phyloP scores from a whole-genome alignment of 1,284 basidiomycete genomes.

The Lentinus polychrous region DNA sequence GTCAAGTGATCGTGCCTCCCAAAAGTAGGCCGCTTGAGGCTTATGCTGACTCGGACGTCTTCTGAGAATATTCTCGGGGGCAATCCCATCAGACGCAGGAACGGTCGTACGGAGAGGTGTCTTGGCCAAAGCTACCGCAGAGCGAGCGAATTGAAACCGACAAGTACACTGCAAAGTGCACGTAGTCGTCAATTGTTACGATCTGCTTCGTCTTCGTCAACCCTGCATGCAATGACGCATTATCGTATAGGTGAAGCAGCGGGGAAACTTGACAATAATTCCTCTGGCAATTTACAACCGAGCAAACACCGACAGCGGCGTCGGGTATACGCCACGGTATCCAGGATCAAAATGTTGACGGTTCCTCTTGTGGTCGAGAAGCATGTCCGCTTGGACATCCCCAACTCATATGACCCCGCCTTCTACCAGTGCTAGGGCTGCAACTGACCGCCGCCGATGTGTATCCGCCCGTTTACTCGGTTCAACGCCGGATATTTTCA shows the following conservation, averaged over 20 bases:
- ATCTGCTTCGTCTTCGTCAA: not conserved
- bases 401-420: conserved; percentile 17
- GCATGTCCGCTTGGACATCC: conserved; percentile 7
- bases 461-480: conserved; percentile 36
- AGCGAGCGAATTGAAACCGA: not conserved
- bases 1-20: conserved; percentile 1
- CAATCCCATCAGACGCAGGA: not conserved
- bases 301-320: not conserved
- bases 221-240: not conserved
- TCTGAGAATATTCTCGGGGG: not conserved
- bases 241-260: not conserved
- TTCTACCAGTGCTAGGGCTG: conserved; percentile 7
- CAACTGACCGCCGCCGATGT: conserved; percentile 33
- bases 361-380: conserved; percentile 6
- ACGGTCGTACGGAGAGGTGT: not conserved
- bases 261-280: not conserved
- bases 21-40: not conserved
- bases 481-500: conserved; percentile 34
- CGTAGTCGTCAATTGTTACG: not conserved
- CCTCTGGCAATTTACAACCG: not conserved
- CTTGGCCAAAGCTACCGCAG: not conserved
- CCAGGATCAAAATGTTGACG: not conserved
- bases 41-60: not conserved
- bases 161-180: not conserved
- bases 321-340: not conserved